A percentile compares a stretch with the other conserved stretches of the same genome.
These are phyloP conservation scores for Populus hybrid DNA, from an alignment of 441 rosid species.

Conservation along the genomic window DNA sequence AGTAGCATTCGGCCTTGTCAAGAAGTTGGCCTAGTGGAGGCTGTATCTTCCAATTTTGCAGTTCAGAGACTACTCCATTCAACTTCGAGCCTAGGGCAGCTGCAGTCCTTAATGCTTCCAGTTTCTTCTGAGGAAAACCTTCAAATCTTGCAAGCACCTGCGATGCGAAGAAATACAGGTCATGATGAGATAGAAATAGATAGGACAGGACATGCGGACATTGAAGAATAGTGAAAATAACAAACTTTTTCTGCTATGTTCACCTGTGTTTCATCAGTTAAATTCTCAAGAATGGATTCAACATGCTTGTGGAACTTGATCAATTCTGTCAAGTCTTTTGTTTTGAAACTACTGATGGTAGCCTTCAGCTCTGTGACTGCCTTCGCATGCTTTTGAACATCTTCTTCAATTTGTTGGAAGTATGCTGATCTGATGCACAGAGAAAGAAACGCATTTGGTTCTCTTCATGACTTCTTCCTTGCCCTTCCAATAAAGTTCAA, in stretches of 20 bases:
- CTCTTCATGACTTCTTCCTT: background rate
- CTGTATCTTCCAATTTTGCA: slow-evolving; percentile 61
- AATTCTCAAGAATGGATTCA: slow-evolving; percentile 73
- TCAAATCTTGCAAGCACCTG: slow-evolving; percentile 82
- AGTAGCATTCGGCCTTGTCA: slow-evolving; percentile 69
- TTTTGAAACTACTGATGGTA: slow-evolving; percentile 54
- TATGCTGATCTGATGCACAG: slow-evolving; percentile 63
- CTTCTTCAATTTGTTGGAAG: slow-evolving; percentile 83
- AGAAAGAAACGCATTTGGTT: background rate
- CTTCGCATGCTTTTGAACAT: slow-evolving; percentile 56
- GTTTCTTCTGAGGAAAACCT: slow-evolving; percentile 76
- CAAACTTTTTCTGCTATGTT: background rate
- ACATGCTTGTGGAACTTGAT: slow-evolving; percentile 56
- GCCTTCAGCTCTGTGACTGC: slow-evolving; percentile 51
- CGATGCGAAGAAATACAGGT: background rate
- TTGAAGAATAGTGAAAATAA: background rate
- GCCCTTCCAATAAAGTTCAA: background rate
- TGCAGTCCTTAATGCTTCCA: slow-evolving; percentile 73
- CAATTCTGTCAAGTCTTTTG: slow-evolving; percentile 74
- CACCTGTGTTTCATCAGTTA: slow-evolving; percentile 73
- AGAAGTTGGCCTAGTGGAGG: slow-evolving; percentile 61
- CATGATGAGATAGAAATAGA: background rate
- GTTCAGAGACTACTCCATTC: slow-evolving; percentile 48
- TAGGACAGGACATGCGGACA: background rate
- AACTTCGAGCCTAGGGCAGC: slow-evolving; percentile 61